Evolutionary conservation across 257 asterid genomes (phyloP), one percentile per base, ranked within the genome.

Genomic region (Scutellaria barbata): DNA sequence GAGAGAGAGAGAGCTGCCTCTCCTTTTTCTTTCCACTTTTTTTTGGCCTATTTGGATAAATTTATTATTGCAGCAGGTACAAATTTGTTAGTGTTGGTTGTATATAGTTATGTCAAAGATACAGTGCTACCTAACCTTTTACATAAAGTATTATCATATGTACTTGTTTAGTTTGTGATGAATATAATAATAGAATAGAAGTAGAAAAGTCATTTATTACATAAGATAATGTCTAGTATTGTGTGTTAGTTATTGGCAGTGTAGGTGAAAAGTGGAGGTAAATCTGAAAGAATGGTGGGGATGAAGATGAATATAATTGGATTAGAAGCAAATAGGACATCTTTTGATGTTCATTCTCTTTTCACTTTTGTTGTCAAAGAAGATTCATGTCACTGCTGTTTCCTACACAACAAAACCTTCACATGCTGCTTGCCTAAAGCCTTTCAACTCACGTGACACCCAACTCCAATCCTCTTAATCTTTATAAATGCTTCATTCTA

Each of bases 341-440:
- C 69, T 59, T 16, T 66, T 22, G 48, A 66, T 65, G 37, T 39
- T 17, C 58, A 37, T 37, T 56, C 71, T 80, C 47, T 57, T 39
- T 30, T 30, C 39, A 62, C 79, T 73, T 77, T 62, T 63, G 53
- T 61, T 55, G 73, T 64, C 72, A 53, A 75, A 3, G 71, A 5
- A 73, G 77, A 74, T 63, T 69, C 79, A 47, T 77, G 63, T 68
- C 68, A 10, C 46, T 6, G 16, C 73, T 65, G n/a, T 43, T 56
- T 51, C 61, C 76, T 60, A 77, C 78, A 56, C 68, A 41, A 30
- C 35, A 20, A 30, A 43, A 68, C 37, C 54, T 63, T 59, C 84
- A 79, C 85, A 60, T 84, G 89, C 74, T 53, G 48, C 65, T n/a
- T 63, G 64, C 8, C 66, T 5, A 40, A 17, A 57, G 3, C 5